These are phyloP conservation scores for Ustilago cynodontis DNA, from an alignment of 1,284 basidiomycete species.

Conservation along the genomic window DNA sequence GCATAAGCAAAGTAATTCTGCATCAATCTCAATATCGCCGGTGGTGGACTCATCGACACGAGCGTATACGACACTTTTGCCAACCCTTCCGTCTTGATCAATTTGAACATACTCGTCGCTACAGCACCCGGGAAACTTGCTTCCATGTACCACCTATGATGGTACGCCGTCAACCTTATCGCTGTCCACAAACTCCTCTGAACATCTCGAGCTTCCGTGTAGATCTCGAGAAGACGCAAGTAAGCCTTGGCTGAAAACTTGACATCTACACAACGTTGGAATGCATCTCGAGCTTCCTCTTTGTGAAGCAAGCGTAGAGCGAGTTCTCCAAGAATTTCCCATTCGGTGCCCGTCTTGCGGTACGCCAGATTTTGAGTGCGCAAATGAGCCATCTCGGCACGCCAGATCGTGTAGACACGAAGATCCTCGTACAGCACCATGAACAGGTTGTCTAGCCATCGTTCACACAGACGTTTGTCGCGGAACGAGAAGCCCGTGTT, in stretches of 20 bases:
- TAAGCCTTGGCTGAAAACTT: slow-evolving; percentile 92
- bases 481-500: slow-evolving; percentile 84
- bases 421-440: slow-evolving; percentile 99
- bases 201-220: slow-evolving; percentile 92
- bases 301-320: slow-evolving; percentile 92
- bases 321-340: slow-evolving; percentile 97
- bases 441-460: slow-evolving; percentile 98
- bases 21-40: slow-evolving; percentile 56
- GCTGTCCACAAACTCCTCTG: slow-evolving; percentile 89
- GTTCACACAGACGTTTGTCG: slow-evolving; percentile 95
- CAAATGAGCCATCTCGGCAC: slow-evolving; percentile 98
- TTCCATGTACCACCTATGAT: slow-evolving; percentile 75
- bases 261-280: slow-evolving; percentile 89
- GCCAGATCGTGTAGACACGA: slow-evolving; percentile 99
- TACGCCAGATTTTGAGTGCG: slow-evolving; percentile 97
- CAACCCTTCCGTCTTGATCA: slow-evolving; percentile 92
- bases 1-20: slow-evolving; percentile 57
- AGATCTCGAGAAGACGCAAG: slow-evolving; percentile 91
- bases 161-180: slow-evolving; percentile 91
- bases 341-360: slow-evolving; percentile 94
- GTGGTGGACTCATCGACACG: slow-evolving; percentile 79
- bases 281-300: slow-evolving; percentile 97
- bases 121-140: slow-evolving; percentile 86
- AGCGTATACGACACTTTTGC: slow-evolving; percentile 94
- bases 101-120: slow-evolving; percentile 88